A percentile compares a stretch with the other conserved stretches of the same genome.
Conservation (phyloP, 805 yeast genomes). For the Teunomyces cretensis region DNA sequence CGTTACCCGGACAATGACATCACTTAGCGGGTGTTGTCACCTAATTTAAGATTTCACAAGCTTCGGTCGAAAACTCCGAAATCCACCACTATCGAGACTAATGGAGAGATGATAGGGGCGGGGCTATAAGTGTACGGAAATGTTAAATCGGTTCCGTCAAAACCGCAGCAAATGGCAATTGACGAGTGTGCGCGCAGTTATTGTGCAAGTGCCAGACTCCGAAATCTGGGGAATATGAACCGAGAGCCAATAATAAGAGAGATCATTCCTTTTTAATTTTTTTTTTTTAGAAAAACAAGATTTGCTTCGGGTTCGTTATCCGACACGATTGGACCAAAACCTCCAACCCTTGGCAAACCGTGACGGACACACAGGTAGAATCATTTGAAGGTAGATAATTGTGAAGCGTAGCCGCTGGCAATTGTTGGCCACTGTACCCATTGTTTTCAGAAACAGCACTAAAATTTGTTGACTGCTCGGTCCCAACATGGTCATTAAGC, state of each 20-base stretch:
- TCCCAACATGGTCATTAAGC: neutral
- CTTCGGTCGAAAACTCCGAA: too few relatives aligned
- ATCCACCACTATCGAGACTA: too few relatives aligned
- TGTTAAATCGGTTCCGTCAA: neutral
- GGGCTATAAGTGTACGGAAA: too few relatives aligned
- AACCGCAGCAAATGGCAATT: neutral
- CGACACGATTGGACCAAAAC: neutral
- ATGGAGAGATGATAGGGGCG: too few relatives aligned
- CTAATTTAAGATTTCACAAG: too few relatives aligned
- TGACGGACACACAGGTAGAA: neutral
- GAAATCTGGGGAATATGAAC: slow-evolving; percentile 16
- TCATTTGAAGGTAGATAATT: neutral
- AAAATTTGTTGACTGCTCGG: neutral
- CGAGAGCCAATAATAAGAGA: slow-evolving; percentile 2
- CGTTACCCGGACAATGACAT: neutral
- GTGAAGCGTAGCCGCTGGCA: neutral
- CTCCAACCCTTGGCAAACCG: neutral
- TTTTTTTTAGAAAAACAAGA: slow-evolving; percentile 1
- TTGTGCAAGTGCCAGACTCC: slow-evolving; percentile 9
- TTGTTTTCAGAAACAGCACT: too few relatives aligned
- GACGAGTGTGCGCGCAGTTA: neutral
- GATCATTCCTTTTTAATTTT: slow-evolving; percentile 2
- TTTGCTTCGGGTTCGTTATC: slow-evolving; percentile 1
- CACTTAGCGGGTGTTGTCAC: neutral
- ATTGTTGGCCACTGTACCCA: too few relatives aligned